These are phyloP conservation scores for Colletotrichum sp. DNA, from an alignment of 2,329 filamentous ascomycete species.

Conservation along the genomic window DNA sequence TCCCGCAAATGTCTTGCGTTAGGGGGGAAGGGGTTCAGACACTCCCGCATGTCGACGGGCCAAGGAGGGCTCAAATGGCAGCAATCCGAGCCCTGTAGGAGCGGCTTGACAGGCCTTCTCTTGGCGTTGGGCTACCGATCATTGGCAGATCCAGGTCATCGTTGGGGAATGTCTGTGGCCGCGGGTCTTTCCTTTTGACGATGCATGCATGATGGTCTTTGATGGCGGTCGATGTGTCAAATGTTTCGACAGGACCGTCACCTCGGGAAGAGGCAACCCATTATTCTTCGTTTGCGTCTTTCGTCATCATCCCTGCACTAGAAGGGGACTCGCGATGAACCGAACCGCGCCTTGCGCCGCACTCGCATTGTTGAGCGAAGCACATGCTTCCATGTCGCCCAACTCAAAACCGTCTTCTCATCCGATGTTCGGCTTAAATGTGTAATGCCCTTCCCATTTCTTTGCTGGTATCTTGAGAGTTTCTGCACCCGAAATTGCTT, in stretches of 20 bases:
- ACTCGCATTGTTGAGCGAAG: neutral
- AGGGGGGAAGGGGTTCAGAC: neutral
- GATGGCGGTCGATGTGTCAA: neutral
- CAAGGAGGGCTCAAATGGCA: neutral
- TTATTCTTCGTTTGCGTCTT: neutral
- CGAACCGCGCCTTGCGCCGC: neutral
- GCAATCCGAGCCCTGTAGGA: neutral
- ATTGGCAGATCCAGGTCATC: neutral
- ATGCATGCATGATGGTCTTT: neutral
- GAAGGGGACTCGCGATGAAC: neutral
- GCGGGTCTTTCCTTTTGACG: neutral
- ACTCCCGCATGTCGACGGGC: neutral
- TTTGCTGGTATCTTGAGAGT: neutral
- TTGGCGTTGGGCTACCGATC: neutral
- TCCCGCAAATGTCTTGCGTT: neutral
- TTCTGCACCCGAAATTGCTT: neutral
- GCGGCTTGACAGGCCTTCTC: neutral
- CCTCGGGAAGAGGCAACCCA: neutral
- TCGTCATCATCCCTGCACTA: neutral
- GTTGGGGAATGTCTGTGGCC: neutral
- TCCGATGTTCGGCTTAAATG: conserved; percentile 13
- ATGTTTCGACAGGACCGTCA: neutral
- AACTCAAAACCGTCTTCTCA: neutral
- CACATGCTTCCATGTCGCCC: neutral
- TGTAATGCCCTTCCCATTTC: neutral